Evolutionary conservation across 257 asterid species (phyloP).

Genomic region (Solanum rostratum): DNA sequence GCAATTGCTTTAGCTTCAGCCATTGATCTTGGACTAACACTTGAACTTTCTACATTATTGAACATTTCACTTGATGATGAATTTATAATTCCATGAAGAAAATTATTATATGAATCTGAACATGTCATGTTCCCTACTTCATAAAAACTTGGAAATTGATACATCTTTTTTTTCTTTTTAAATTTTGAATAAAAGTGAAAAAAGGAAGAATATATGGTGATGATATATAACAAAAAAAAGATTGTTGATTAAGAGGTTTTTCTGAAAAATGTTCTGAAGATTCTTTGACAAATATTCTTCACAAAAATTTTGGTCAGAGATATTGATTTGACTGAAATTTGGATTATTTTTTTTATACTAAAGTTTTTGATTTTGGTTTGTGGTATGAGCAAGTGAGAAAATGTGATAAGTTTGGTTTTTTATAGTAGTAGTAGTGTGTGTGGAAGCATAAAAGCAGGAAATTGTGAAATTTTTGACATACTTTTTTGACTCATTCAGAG

Average conservation of each 20-base stretch:
- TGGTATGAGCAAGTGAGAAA: background rate
- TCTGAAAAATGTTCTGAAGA: background rate
- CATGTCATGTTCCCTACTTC: constrained; percentile 24
- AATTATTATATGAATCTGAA: constrained; percentile 32
- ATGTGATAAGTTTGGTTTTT: background rate
- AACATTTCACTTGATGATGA: background rate
- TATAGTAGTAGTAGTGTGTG: background rate
- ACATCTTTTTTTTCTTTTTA: constrained; percentile 11
- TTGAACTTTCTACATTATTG: constrained; percentile 12
- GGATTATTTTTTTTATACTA: background rate
- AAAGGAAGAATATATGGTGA: background rate
- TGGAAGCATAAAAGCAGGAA: background rate
- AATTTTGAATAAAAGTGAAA: background rate
- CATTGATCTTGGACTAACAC: constrained; percentile 38
- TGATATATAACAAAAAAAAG: background rate
- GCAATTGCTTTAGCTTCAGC: constrained; percentile 75
- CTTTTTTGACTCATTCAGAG: background rate
- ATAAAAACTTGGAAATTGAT: constrained; percentile 36
- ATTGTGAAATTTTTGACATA: background rate
- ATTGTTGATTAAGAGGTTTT: background rate
- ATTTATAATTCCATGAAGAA: constrained; percentile 23
- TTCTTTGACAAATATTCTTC: background rate
- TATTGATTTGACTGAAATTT: constrained; percentile 1
- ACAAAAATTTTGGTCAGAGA: background rate
- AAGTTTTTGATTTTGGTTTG: background rate